Conservation (phyloP, 2,329 filamentous ascomycete species). For the Apiospora arundinis region DNA sequence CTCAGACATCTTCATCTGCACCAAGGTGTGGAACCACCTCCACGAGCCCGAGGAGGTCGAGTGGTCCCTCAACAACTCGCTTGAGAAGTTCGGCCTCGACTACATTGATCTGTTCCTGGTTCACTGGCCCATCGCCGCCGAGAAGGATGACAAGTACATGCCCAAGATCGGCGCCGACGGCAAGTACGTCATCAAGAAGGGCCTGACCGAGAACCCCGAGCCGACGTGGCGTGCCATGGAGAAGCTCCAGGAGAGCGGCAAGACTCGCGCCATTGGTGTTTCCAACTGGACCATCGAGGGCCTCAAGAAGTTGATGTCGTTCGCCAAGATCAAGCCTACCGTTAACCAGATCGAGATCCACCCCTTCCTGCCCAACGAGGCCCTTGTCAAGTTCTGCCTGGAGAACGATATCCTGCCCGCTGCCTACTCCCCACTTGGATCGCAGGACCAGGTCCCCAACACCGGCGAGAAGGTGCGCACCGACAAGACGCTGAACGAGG, state of each 20-base stretch:
- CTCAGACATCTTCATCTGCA: constrained; percentile 64
- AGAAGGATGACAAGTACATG: constrained; percentile 49
- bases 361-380: constrained; percentile 53
- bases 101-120: constrained; percentile 68
- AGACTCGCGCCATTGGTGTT: constrained; percentile 49
- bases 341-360: constrained; percentile 56
- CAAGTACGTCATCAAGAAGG: constrained; percentile 59
- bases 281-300: constrained; percentile 52
- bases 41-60: constrained; percentile 67
- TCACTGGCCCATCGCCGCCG: constrained; percentile 54
- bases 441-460: constrained; percentile 71
- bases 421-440: constrained; percentile 62
- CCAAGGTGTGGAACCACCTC: constrained; percentile 73
- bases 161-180: constrained; percentile 55
- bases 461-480: constrained; percentile 71
- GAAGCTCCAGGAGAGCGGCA: constrained; percentile 39
- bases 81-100: constrained; percentile 59
- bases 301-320: constrained; percentile 47
- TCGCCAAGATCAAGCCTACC: constrained; percentile 46
- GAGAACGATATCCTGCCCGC: constrained; percentile 56
- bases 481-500: constrained; percentile 63
- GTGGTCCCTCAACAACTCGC: constrained; percentile 57
- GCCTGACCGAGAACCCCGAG: constrained; percentile 69
- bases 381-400: constrained; percentile 60
- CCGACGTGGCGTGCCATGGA: constrained; percentile 70